Evolutionary conservation across 768 basidiomycete genomes (phyloP).

Genomic region (Terana coerulea): DNA sequence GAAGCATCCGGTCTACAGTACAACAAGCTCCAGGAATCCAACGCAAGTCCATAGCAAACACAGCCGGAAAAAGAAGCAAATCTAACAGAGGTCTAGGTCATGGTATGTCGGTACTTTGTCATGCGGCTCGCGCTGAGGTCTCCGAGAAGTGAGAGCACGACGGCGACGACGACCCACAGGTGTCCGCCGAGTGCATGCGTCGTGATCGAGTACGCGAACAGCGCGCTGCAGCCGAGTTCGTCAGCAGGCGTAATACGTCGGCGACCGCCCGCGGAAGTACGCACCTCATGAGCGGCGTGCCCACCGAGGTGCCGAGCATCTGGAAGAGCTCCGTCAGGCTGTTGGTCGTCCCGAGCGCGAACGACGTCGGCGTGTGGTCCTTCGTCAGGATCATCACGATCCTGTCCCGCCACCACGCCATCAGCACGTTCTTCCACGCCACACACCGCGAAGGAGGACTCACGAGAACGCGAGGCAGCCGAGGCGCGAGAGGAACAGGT

Average conservation of each 20-base stretch:
- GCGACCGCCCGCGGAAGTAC: no score
- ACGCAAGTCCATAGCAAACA: no score
- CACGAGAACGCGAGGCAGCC: slow-evolving; percentile 52
- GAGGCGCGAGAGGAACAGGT: slow-evolving; percentile 42
- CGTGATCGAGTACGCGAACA: slow-evolving; percentile 25
- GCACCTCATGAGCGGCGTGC: slow-evolving; percentile 25
- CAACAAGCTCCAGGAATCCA: no score
- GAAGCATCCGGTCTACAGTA: no score
- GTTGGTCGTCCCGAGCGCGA: slow-evolving; percentile 28
- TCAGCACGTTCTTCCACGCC: neutral
- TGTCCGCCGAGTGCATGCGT: slow-evolving; percentile 20
- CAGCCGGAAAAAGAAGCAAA: no score
- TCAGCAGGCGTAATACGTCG: neutral
- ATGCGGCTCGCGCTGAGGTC: slow-evolving; percentile 18
- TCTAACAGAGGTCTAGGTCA: no score
- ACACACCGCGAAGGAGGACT: slow-evolving; percentile 22
- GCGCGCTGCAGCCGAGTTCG: slow-evolving; percentile 12
- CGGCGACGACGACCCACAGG: slow-evolving; percentile 23
- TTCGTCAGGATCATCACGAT: slow-evolving; percentile 31
- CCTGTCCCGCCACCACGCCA: slow-evolving; percentile 9
- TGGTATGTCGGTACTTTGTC: slow-evolving; percentile 15
- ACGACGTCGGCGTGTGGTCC: slow-evolving; percentile 23
- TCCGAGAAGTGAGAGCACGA: slow-evolving; percentile 17
- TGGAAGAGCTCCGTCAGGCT: slow-evolving; percentile 32
- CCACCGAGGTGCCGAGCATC: slow-evolving; percentile 23